A percentile compares a stretch with the other conserved stretches of the same genome.
Evolutionary conservation across 495 filamentous ascomycete genomes (phyloP).

Genomic region (Talaromyces ruber): DNA sequence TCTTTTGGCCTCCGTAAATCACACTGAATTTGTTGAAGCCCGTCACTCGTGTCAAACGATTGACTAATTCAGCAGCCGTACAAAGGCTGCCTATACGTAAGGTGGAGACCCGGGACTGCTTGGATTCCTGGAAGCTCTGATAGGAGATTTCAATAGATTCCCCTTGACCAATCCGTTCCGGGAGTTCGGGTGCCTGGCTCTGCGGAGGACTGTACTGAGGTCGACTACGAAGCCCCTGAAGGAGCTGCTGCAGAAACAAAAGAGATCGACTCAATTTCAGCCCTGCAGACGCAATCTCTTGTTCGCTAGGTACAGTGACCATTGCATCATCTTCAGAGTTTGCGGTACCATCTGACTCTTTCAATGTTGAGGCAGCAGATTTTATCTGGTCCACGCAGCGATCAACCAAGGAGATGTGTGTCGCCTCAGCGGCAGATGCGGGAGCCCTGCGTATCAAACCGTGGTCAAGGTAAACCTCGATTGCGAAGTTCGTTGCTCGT

Average conservation of each 20-base stretch:
- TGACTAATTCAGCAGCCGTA: conserved; percentile 56
- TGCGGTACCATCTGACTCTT: conserved; percentile 28
- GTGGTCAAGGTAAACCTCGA: conserved; percentile 65
- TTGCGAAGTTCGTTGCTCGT: conserved; percentile 58
- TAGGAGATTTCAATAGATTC: conserved; percentile 60
- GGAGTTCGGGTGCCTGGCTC: conserved; percentile 26
- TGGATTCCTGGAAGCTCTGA: conserved; percentile 58
- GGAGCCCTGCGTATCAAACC: conserved; percentile 29
- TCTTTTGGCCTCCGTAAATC: conserved; percentile 40
- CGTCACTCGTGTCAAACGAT: conserved; percentile 54
- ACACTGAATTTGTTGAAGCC: conserved; percentile 60
- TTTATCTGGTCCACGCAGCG: conserved; percentile 71
- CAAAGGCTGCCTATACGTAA: conserved; percentile 60
- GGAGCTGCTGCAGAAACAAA: conserved; percentile 46
- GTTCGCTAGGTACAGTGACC: conserved; percentile 34
- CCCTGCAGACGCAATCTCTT: conserved; percentile 41
- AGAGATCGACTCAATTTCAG: conserved; percentile 59
- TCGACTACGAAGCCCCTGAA: conserved; percentile 43
- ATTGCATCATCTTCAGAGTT: conserved; percentile 41
- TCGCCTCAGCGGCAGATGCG: conserved; percentile 45
- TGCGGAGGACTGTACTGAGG: conserved; percentile 44
- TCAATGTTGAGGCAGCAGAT: conserved; percentile 55
- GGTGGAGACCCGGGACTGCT: conserved; percentile 44
- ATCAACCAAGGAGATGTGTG: conserved; percentile 72
- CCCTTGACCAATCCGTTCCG: conserved; percentile 39